phyloP scores from a whole-genome alignment of 192 early-diverging fungal genomes.

The Umbelopsis isabellina region DNA sequence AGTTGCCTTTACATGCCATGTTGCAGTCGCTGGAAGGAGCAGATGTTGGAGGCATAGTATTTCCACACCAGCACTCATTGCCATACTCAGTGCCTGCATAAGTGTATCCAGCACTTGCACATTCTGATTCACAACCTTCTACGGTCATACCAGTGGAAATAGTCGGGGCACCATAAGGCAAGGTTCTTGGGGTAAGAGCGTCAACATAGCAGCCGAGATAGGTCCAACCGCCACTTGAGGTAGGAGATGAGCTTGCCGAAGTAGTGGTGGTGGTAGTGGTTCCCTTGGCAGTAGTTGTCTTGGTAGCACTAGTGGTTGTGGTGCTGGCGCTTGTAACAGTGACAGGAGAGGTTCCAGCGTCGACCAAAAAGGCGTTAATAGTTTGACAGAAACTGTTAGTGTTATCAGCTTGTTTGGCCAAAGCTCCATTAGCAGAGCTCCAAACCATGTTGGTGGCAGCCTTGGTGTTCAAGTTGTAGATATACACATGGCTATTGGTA shows the following conservation, averaged over 20 bases:
- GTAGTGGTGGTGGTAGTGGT: neutral
- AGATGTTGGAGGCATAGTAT: slow-evolving; percentile 5
- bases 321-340: neutral
- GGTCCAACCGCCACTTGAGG: slow-evolving; percentile 14
- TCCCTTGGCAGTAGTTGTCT: neutral
- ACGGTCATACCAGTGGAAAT: slow-evolving; percentile 8
- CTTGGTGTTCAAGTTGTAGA: slow-evolving; percentile 33
- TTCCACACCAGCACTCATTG: slow-evolving; percentile 21
- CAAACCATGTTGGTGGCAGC: slow-evolving; percentile 23
- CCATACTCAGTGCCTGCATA: slow-evolving; percentile 6
- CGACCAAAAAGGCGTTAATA: slow-evolving; percentile 28
- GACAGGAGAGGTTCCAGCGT: slow-evolving; percentile 4
- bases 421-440: slow-evolving; percentile 7
- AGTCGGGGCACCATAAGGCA: neutral
- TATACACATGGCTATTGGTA: neutral
- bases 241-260: neutral
- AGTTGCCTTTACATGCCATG: slow-evolving; percentile 18
- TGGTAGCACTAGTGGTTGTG: neutral
- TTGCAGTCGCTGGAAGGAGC: slow-evolving; percentile 11
- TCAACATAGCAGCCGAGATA: slow-evolving; percentile 20
- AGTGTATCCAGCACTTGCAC: slow-evolving; percentile 1
- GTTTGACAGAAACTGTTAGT: slow-evolving; percentile 27
- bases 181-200: slow-evolving; percentile 10
- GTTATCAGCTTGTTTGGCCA: slow-evolving; percentile 26
- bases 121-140: slow-evolving; percentile 4